A percentile compares a stretch with the other conserved stretches of the same genome.
phyloP scores from a whole-genome alignment of 768 basidiomycete species.

The Daedalea quercina region DNA sequence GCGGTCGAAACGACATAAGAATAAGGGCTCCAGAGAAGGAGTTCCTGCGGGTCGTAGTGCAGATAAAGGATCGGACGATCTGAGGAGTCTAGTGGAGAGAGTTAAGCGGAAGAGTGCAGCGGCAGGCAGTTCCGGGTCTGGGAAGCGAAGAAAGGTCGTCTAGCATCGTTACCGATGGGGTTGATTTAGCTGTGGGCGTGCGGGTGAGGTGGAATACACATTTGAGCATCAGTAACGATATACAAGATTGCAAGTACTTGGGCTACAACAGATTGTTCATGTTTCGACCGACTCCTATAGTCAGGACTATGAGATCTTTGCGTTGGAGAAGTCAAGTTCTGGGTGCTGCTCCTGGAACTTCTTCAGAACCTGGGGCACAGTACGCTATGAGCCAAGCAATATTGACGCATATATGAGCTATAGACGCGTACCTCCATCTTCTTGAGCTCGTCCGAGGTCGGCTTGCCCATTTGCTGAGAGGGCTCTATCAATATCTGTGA shows the following conservation, averaged over 20 bases:
- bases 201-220: too few species aligned
- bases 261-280: neutral
- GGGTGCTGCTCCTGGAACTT: slow-evolving; percentile 90
- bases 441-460: slow-evolving; percentile 90
- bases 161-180: neutral
- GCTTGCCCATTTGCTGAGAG: slow-evolving; percentile 85
- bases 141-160: slow-evolving; percentile 32
- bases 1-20: slow-evolving; percentile 58
- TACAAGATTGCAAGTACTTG: neutral
- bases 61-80: slow-evolving; percentile 9
- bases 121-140: slow-evolving; percentile 21
- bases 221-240: too few species aligned
- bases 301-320: slow-evolving; percentile 54
- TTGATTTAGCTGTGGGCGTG: neutral
- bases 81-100: slow-evolving; percentile 73
- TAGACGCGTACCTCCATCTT: slow-evolving; percentile 67
- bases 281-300: neutral
- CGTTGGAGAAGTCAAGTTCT: slow-evolving; percentile 91
- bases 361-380: slow-evolving; percentile 53
- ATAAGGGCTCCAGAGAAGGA: slow-evolving; percentile 13
- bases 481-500: slow-evolving; percentile 5
- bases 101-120: slow-evolving; percentile 72
- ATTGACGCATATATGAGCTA: neutral
- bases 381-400: neutral
- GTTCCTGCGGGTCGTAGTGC: slow-evolving; percentile 2